phyloP scores from a whole-genome alignment of 73 alveolate genomes.

The Durusdinium trenchii region DNA sequence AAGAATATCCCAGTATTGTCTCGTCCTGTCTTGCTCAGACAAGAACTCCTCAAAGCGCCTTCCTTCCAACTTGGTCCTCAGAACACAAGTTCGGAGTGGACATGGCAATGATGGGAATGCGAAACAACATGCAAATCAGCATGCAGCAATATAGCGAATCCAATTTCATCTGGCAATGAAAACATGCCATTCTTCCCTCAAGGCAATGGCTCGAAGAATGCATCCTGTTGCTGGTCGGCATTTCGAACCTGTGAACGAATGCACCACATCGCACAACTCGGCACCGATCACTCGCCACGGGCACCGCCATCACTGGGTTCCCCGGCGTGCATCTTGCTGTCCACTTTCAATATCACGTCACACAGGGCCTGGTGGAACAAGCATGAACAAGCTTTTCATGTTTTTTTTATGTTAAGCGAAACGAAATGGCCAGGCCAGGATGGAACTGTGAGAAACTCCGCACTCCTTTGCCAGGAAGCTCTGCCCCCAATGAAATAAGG shows the following conservation, averaged over 20 bases:
- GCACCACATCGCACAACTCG: not conserved
- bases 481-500: too few relatives aligned
- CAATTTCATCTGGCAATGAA: not conserved
- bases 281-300: not conserved
- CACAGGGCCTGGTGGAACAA: conserved; percentile 48
- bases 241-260: not conserved
- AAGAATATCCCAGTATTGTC: too few relatives aligned
- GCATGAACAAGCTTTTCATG: not conserved
- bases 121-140: not conserved
- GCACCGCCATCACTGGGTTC: not conserved
- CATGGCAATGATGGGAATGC: too few relatives aligned
- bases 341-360: conserved; percentile 71
- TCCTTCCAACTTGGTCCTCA: conserved; percentile 60
- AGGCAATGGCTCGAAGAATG: conserved; percentile 47
- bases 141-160: not conserved
- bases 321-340: conserved; percentile 29
- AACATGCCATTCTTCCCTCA: not conserved
- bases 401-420: too few relatives aligned
- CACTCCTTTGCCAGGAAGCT: too few relatives aligned
- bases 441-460: not conserved
- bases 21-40: conserved; percentile 71
- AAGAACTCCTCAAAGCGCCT: conserved; percentile 36
- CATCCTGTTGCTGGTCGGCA: conserved; percentile 54
- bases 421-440: not conserved
- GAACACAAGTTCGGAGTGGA: not conserved